Base-by-base conservation (phyloP, 2,329 filamentous ascomycete species). In the Claviceps sorghi region DNA sequence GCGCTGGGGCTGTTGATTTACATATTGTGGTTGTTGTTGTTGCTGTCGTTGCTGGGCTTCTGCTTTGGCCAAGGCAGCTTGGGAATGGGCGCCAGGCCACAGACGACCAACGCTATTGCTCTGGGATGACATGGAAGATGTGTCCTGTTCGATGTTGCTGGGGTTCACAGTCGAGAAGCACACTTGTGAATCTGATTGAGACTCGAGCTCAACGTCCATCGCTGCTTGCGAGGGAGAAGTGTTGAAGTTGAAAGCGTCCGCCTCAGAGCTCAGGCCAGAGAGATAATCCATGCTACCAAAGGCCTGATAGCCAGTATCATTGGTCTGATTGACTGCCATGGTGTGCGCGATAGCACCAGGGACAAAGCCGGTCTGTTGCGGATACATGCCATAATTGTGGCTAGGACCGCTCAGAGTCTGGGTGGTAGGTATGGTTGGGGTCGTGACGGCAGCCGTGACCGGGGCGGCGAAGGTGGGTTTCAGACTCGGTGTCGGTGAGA, bases 341-440 rank as follows among this genome's bases (percentile, higher is more conserved):
- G 90, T 86, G 67, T 80, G 86, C 43, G 84, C 82, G 57, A 93
- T 74, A 50, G 88, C 90, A 56, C 89, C 89, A 1, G 88, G 84
- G 0, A 93, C 88, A 32, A 96, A 82, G 57, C 90, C 89, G 3
- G 93, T 96, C 73, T 96, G 90, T 67, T 98, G 93, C 72, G 88
- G 87, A 73, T 96, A 94, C 64, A 88, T 82, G 62, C 89, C 87
- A 74, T 97, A 97, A 69, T 95, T 88, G 72, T 96, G 90, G 68
- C 88, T 95, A 9, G 93, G 91, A 38, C 82, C 87, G 48, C 81
- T 82, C 63, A 90, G 79, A 21, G 76, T 80, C 34, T 78, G 76
- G 56, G 73, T 70, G 8, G 77, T 67, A 19, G 79, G 67, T 53
- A 83, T 67, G 38, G 73, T 69, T n/a, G 79, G 76, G 5, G 79